Evolutionary conservation across 2,329 filamentous ascomycete genomes (phyloP).

Genomic region (Penicillium capsulatum): DNA sequence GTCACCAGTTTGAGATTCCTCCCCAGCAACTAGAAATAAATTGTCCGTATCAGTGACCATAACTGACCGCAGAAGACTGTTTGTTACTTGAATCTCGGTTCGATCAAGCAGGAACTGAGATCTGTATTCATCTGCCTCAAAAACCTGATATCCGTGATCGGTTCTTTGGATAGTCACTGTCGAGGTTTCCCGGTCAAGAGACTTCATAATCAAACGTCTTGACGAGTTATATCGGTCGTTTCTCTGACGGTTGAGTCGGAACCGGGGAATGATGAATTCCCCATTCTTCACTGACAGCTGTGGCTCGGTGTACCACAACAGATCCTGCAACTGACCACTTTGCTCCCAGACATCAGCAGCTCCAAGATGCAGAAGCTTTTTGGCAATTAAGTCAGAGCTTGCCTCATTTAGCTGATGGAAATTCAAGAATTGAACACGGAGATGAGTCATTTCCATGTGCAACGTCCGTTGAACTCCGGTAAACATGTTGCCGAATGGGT

Average conservation of each 20-base stretch:
- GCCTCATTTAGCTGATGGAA: slow-evolving; percentile 8
- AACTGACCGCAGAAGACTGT: slow-evolving; percentile 14
- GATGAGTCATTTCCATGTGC: slow-evolving; percentile 19
- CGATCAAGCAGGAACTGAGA: background rate
- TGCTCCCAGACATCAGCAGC: slow-evolving; percentile 17
- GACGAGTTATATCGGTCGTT: slow-evolving; percentile 27
- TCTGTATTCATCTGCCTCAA: slow-evolving; percentile 1
- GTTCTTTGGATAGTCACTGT: slow-evolving; percentile 6
- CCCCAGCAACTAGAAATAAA: slow-evolving; percentile 17
- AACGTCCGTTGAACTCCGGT: slow-evolving; percentile 22
- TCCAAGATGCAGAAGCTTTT: slow-evolving; percentile 16
- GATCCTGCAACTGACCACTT: slow-evolving; percentile 4
- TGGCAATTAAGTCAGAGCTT: slow-evolving; percentile 4
- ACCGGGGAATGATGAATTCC: slow-evolving; percentile 26
- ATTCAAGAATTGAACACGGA: slow-evolving; percentile 20
- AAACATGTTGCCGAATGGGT: slow-evolving; percentile 21
- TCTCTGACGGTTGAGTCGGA: slow-evolving; percentile 12
- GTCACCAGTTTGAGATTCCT: background rate
- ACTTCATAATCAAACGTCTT: slow-evolving; percentile 17
- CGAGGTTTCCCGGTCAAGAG: slow-evolving; percentile 4
- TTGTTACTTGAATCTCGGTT: slow-evolving; percentile 9
- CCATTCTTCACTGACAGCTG: slow-evolving; percentile 27
- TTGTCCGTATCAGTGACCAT: slow-evolving; percentile 5
- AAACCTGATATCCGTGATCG: slow-evolving; percentile 10
- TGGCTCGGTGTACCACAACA: slow-evolving; percentile 30